These are phyloP conservation scores for Yamadazyma sp. DNA, from an alignment of 1,139 yeast genomes.

Conservation along the genomic window DNA sequence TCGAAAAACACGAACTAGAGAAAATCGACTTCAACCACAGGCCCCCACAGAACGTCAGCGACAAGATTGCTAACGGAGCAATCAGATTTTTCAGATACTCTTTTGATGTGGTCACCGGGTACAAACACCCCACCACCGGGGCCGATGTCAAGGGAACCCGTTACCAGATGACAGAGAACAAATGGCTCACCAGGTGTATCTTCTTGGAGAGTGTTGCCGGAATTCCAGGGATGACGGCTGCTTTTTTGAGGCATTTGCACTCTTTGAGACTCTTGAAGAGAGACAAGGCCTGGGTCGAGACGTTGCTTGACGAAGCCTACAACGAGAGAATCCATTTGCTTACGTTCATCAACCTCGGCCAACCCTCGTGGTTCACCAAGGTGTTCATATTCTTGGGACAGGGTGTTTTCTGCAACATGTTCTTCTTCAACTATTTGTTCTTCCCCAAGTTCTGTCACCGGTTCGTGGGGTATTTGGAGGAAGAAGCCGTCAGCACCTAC, in stretches of 20 bases:
- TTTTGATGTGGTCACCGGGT: slow-evolving; percentile 69
- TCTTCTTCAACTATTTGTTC: slow-evolving; percentile 60
- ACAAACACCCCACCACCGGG: slow-evolving; percentile 35
- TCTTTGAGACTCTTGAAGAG: slow-evolving; percentile 59
- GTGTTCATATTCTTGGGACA: slow-evolving; percentile 62
- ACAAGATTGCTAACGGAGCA: slow-evolving; percentile 51
- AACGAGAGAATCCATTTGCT: slow-evolving; percentile 78
- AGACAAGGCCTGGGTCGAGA: slow-evolving; percentile 78
- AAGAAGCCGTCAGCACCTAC: slow-evolving; percentile 75
- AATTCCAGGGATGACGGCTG: slow-evolving; percentile 79
- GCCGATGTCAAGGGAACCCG: slow-evolving; percentile 44
- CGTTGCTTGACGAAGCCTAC: slow-evolving; percentile 73
- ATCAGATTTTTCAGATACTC: slow-evolving; percentile 45
- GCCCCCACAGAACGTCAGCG: slow-evolving; percentile 47
- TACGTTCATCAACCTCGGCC: slow-evolving; percentile 65
- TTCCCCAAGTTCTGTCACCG: slow-evolving; percentile 71
- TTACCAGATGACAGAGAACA: slow-evolving; percentile 58
- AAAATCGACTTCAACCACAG: slow-evolving; percentile 53
- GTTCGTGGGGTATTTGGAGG: slow-evolving; percentile 78
- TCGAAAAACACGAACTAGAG: slow-evolving; percentile 47
- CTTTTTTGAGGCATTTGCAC: slow-evolving; percentile 65
- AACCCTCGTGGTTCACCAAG: slow-evolving; percentile 63
- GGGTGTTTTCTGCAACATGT: slow-evolving; percentile 63
- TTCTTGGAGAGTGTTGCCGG: slow-evolving; percentile 77
- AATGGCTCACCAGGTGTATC: slow-evolving; percentile 69